Evolutionary conservation across 2,329 filamentous ascomycete genomes (phyloP), one percentile per base, ranked within the genome.

Genomic region (Fusarium metavorans): DNA sequence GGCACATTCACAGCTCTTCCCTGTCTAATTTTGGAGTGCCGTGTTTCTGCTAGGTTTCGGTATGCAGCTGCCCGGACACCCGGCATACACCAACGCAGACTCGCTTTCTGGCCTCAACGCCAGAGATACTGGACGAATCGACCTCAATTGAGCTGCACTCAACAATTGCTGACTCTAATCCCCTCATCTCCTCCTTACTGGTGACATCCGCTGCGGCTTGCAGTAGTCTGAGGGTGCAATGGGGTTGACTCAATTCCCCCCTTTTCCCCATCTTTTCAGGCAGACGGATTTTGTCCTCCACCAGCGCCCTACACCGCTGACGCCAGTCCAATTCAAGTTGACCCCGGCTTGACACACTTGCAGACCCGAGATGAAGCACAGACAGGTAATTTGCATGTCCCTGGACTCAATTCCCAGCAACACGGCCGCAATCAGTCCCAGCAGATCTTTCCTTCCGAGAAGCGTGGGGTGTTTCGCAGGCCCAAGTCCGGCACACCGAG

Each of bases 241-340:
- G 54, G 60, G 37, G 54, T 60, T 41, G 34, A 27, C 62, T 58
- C 68, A 37, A 48, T 41, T 27, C 68, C 68, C 71, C 63, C 67
- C 43, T 34, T 54, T 66, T 23, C 65, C 71, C 67, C 63, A 76
- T 73, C 60, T 70, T 60, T 67, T 60, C 71, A 77, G 76, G 76
- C 76, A 78, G 76, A 78, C 64, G 52, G 63, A 75, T 78, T 76
- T 61, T 73, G 50, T 62, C 41, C 63, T 62, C 56, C 64, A 60
- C 59, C 25, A 62, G 57, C 27, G 34, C 60, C 48, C 27, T 68
- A 65, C 73, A 76, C 73, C 72, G 71, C 71, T 60, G 41, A 32
- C 57, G 64, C 54, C 64, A 59, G 43, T 64, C 67, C 64, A 64
- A 52, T 66, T 72, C 57, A 62, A 68, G 52, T 54, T 70, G 50